Percentiles rank a stretch among this genome's conserved stretches.
Conservation (phyloP, 2,329 filamentous ascomycete genomes). For the Colletotrichum limetticola region DNA sequence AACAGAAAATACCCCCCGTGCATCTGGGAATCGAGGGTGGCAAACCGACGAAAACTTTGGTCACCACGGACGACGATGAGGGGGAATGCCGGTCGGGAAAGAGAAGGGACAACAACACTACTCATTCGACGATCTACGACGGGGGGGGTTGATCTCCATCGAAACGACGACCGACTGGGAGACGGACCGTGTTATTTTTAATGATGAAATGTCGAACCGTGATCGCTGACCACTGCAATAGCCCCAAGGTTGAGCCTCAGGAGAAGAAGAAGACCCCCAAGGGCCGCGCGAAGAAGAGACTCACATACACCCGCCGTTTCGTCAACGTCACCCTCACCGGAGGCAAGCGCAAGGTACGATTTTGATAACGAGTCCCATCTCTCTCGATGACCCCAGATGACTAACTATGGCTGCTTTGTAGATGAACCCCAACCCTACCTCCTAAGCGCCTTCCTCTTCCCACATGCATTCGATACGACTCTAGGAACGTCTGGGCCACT, state of each 20-base stretch:
- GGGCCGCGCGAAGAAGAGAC: slow-evolving; percentile 97
- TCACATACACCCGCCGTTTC: slow-evolving; percentile 96
- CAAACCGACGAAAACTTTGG: background rate
- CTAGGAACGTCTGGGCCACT: slow-evolving; percentile 35
- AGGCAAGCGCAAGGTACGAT: slow-evolving; percentile 94
- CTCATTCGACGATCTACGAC: background rate
- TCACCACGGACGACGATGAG: slow-evolving; percentile 14
- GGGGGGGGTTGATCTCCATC: background rate
- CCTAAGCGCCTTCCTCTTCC: slow-evolving; percentile 43
- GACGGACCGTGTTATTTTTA: background rate
- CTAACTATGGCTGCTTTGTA: slow-evolving; percentile 38
- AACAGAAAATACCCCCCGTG: background rate
- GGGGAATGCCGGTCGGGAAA: slow-evolving; percentile 1
- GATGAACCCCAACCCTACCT: slow-evolving; percentile 56
- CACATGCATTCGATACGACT: slow-evolving; percentile 36
- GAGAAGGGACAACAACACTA: background rate
- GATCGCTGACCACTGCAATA: slow-evolving; percentile 26
- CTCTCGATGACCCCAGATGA: background rate
- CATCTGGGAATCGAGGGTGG: slow-evolving; percentile 6
- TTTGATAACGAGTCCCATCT: background rate
- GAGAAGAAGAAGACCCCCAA: slow-evolving; percentile 98
- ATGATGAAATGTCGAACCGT: background rate
- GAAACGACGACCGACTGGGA: background rate
- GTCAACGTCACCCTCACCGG: slow-evolving; percentile 97
- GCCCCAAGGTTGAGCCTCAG: slow-evolving; percentile 79